These are phyloP conservation scores for Dothidotthia symphoricarpi DNA, from an alignment of 2,329 filamentous ascomycete genomes.

Conservation along the genomic window DNA sequence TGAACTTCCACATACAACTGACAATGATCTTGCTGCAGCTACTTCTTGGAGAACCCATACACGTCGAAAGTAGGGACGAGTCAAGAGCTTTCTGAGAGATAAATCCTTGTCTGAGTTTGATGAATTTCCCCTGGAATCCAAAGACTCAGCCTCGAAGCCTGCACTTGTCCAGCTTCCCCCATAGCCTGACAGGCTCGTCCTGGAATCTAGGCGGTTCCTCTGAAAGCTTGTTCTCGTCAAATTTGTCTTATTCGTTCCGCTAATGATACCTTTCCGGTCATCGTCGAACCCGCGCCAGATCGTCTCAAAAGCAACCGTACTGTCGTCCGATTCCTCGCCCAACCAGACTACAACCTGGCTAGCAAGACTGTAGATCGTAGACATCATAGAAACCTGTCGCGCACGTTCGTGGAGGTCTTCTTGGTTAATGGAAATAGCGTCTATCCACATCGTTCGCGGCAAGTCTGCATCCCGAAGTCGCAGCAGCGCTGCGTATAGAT, in stretches of 20 bases:
- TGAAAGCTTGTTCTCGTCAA: too few species aligned
- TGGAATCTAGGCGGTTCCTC: too few species aligned
- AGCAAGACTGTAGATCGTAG: slow-evolving; percentile 24
- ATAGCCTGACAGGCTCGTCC: too few species aligned
- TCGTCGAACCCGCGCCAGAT: too few species aligned
- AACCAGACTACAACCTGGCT: slow-evolving; percentile 27
- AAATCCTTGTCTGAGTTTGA: too few species aligned
- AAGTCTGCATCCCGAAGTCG: slow-evolving; percentile 4
- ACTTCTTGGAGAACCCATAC: slow-evolving; percentile 14
- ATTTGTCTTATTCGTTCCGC: too few species aligned
- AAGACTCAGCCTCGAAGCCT: too few species aligned
- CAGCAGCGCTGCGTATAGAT: slow-evolving; percentile 2
- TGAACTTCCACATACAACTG: slow-evolving; percentile 3
- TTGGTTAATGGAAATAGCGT: slow-evolving; percentile 23
- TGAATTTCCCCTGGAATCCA: too few species aligned
- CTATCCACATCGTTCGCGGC: slow-evolving; percentile 19
- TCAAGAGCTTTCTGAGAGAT: slow-evolving; percentile 3
- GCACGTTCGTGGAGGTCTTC: slow-evolving; percentile 19
- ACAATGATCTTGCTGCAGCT: slow-evolving; percentile 8
- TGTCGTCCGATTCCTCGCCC: slow-evolving; percentile 5
- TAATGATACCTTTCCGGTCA: too few species aligned
- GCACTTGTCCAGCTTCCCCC: too few species aligned
- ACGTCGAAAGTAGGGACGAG: slow-evolving; percentile 10
- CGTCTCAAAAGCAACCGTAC: too few species aligned
- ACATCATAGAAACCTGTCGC: slow-evolving; percentile 27